Conservation (phyloP, 1,284 basidiomycete genomes). For the Puccinia novopanici region DNA sequence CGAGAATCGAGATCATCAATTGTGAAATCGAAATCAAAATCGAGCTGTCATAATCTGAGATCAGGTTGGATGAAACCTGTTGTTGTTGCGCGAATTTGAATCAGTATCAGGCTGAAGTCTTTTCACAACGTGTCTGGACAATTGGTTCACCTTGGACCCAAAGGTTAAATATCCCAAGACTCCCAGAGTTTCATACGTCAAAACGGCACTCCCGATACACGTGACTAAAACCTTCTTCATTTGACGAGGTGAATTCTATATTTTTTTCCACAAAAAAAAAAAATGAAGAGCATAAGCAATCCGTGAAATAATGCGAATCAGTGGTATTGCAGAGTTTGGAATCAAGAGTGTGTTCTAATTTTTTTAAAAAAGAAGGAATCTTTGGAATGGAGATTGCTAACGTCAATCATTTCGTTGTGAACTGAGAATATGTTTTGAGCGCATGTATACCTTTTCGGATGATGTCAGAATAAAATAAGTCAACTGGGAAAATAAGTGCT, state of each 20-base stretch:
- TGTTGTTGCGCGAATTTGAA: not conserved
- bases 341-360: not conserved
- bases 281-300: not conserved
- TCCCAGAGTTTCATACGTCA: slow-evolving; percentile 54
- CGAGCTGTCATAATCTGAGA: slow-evolving; percentile 74
- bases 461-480: not conserved
- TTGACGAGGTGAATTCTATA: slow-evolving; percentile 19
- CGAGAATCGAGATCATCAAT: slow-evolving; percentile 85
- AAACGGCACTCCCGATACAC: slow-evolving; percentile 34
- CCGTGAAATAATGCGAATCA: not conserved
- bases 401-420: slow-evolving; percentile 41
- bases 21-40: slow-evolving; percentile 90
- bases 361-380: not conserved
- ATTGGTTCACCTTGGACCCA: slow-evolving; percentile 67
- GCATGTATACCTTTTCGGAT: slow-evolving; percentile 26
- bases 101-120: not conserved
- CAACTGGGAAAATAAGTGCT: not conserved
- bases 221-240: slow-evolving; percentile 40
- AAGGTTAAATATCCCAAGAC: slow-evolving; percentile 90
- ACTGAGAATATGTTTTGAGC: slow-evolving; percentile 47
- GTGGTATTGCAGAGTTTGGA: too few relatives aligned
- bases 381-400: not conserved
- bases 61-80: slow-evolving; percentile 46
- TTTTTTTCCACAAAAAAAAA: not conserved
- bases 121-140: not conserved